phyloP scores from a whole-genome alignment of 164 flowering plant genomes.

The Macadamia tetraphylla region DNA sequence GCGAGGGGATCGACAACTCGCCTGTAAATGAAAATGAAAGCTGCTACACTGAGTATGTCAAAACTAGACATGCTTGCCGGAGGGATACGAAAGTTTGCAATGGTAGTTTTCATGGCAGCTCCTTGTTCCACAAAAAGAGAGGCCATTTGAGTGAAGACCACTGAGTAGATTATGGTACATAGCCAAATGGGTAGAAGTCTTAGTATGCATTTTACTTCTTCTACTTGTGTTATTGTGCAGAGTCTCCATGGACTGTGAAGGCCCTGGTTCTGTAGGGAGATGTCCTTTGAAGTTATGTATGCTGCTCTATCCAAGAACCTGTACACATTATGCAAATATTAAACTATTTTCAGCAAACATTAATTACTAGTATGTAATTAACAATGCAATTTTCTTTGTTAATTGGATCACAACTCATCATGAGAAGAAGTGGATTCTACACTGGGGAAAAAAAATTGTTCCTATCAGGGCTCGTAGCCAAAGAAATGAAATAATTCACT shows the following conservation, averaged over 20 bases:
- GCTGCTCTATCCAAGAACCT: slow-evolving; percentile 92
- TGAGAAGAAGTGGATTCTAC: too few species aligned
- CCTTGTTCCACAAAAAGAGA: slow-evolving; percentile 96
- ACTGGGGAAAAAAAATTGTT: too few species aligned
- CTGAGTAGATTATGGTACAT: slow-evolving; percentile 89
- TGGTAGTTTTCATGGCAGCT: slow-evolving; percentile 68
- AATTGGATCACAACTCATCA: too few species aligned
- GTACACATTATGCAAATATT: background rate
- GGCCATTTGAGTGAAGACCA: slow-evolving; percentile 93
- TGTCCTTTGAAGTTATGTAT: slow-evolving; percentile 40
- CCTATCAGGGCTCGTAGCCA: too few species aligned
- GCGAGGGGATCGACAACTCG: slow-evolving; percentile 62
- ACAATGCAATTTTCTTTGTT: too few species aligned
- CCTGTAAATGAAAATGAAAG: slow-evolving; percentile 65
- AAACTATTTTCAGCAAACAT: too few species aligned
- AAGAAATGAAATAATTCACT: too few species aligned
- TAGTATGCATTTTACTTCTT: slow-evolving; percentile 88
- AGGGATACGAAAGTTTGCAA: slow-evolving; percentile 61
- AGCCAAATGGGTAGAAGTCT: slow-evolving; percentile 89
- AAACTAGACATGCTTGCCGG: slow-evolving; percentile 98
- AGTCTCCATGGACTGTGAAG: slow-evolving; percentile 57
- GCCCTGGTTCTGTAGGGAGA: slow-evolving; percentile 24
- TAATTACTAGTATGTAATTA: too few species aligned
- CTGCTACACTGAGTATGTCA: slow-evolving; percentile 79
- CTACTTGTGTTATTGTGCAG: slow-evolving; percentile 80